phyloP scores from a whole-genome alignment of 371 early-diverging fungal species.

The Mortierella sp. region DNA sequence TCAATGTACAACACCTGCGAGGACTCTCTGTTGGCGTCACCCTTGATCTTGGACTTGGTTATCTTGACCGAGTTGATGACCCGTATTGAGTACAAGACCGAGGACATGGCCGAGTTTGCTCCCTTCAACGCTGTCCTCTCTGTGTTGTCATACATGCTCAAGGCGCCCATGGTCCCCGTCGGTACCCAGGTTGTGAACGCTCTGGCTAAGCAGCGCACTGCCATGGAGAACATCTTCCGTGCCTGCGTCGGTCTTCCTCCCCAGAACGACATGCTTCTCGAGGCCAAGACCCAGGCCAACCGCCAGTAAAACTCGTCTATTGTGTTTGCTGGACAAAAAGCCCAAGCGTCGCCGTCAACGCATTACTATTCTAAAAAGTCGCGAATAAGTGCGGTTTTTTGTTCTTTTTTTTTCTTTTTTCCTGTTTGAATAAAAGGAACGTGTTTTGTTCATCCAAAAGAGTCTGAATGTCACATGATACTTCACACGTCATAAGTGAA shows the following conservation, averaged over 20 bases:
- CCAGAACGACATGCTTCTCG: slow-evolving; percentile 91
- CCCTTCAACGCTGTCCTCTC: slow-evolving; percentile 95
- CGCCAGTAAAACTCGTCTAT: slow-evolving; percentile 33
- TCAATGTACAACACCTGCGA: slow-evolving; percentile 98
- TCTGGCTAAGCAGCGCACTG: slow-evolving; percentile 91
- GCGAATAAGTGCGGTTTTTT: slow-evolving; percentile 15
- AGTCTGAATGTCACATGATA: too few relatives aligned
- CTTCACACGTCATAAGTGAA: too few relatives aligned
- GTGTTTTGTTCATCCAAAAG: not conserved
- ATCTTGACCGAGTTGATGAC: slow-evolving; percentile 96
- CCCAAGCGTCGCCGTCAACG: too few relatives aligned
- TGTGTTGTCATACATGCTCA: slow-evolving; percentile 89
- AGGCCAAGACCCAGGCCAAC: slow-evolving; percentile 74
- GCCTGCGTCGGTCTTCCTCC: slow-evolving; percentile 95
- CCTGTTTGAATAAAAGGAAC: slow-evolving; percentile 1
- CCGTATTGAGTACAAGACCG: slow-evolving; percentile 88
- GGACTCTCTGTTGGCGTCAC: slow-evolving; percentile 96
- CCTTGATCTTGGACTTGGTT: slow-evolving; percentile 94
- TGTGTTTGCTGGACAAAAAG: not conserved
- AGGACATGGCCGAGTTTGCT: slow-evolving; percentile 72
- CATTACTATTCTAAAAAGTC: not conserved
- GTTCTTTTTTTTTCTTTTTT: slow-evolving; percentile 1
- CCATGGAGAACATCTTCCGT: slow-evolving; percentile 96
- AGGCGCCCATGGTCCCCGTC: slow-evolving; percentile 92
- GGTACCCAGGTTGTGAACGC: slow-evolving; percentile 96